Evolutionary conservation across 768 basidiomycete genomes (phyloP).

Genomic region (Gyrodon lividus): DNA sequence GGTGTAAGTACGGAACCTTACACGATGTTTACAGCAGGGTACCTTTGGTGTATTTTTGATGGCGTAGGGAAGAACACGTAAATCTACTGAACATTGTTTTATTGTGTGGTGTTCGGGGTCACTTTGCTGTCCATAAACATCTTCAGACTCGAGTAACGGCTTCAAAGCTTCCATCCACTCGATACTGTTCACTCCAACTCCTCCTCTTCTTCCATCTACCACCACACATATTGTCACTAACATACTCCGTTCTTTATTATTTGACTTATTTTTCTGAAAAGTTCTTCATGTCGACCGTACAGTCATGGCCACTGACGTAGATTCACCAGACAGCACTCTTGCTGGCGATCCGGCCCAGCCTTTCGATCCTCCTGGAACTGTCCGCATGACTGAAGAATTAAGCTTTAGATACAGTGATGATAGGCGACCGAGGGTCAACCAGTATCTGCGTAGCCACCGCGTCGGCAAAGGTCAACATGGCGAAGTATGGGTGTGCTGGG

Average conservation of each 20-base stretch:
- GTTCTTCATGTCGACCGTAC: conserved; percentile 28
- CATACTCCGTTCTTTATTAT: conserved; percentile 13
- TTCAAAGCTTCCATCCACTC: not conserved
- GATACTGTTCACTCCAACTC: conserved; percentile 5
- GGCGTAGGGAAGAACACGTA: conserved; percentile 3
- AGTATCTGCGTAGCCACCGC: conserved; percentile 73
- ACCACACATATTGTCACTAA: conserved; percentile 25
- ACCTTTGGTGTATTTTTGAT: conserved; percentile 3
- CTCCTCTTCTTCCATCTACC: conserved; percentile 21
- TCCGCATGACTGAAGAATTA: conserved; percentile 49
- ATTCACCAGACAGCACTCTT: conserved; percentile 27
- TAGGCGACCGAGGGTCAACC: conserved; percentile 66
- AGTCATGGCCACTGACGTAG: conserved; percentile 24
- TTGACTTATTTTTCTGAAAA: conserved; percentile 5
- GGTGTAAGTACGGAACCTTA: conserved; percentile 9
- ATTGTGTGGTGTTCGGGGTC: conserved; percentile 35
- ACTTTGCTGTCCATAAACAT: conserved; percentile 5
- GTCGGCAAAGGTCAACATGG: conserved; percentile 92
- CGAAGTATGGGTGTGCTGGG: conserved; percentile 75
- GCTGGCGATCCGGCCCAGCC: conserved; percentile 37
- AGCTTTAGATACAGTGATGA: conserved; percentile 40
- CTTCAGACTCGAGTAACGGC: not conserved
- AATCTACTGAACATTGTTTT: conserved; percentile 13
- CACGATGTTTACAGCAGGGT: not conserved
- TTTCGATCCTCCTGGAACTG: conserved; percentile 42